Evolutionary conservation across 495 filamentous ascomycete genomes (phyloP), one percentile per base, ranked within the genome.

Genomic region (Opeltia flavorubescens): DNA sequence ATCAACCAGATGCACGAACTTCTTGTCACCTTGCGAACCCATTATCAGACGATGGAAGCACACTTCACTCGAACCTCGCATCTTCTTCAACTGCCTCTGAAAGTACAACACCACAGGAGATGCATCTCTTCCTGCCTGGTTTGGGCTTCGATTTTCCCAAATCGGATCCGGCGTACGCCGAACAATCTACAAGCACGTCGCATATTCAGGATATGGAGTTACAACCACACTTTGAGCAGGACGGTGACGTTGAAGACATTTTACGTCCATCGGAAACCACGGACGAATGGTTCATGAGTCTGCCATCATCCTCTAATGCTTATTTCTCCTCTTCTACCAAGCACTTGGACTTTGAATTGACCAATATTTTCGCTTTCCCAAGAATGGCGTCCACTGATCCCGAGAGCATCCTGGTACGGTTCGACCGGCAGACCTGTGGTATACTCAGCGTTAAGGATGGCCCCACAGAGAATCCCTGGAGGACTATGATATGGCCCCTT

Each of bases 371-470:
- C 43, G 50, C 49, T 13, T 67, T 74, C 43, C 78, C 75, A 7
- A 59, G 57, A 28, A 62, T 74, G 46, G 49, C 63, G 47, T 47
- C 65, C 42, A 68, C 64, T 25, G 78, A 71, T 40, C 69, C 74
- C 12, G 83, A 86, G 49, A 77, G 80, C 71, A 60, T 87, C 15
- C 71, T 81, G 7, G 49, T 78, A 24, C 72, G 80, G 25, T 88
- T 83, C 55, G 78, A 86, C 55, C 68, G 71, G 36, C 62, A 81
- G 23, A 89, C 84, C 0, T 87, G 83, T 53, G 80, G 81, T 6
- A 85, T 89, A 43, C 66, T 89, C 26, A 87, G 83, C 5, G 68
- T 89, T 44, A 77, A 77, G 50, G 83, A 87, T 60, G 84, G 83
- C 0, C 69, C 67, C 11, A 74, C 66, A 18, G 83, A 87, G 57